A percentile compares a stretch with the other conserved stretches of the same genome.
These are phyloP conservation scores for Xylaria sp. DNA, from an alignment of 2,329 filamentous ascomycete species.

Conservation along the genomic window DNA sequence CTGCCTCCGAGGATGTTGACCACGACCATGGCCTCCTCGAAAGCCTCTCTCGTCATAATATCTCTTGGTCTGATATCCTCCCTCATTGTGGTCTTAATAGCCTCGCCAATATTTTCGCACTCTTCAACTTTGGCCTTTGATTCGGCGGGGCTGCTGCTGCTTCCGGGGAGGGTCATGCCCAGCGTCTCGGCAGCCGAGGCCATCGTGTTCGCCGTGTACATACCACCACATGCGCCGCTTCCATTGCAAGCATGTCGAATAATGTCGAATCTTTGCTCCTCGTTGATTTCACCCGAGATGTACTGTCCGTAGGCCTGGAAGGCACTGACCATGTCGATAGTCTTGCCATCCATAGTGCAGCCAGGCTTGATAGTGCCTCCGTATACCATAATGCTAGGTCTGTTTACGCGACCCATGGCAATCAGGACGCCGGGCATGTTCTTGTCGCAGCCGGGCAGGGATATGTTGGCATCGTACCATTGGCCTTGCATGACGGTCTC, in stretches of 20 bases:
- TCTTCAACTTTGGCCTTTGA: conserved; percentile 77
- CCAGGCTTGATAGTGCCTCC: conserved; percentile 94
- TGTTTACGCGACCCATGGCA: conserved; percentile 94
- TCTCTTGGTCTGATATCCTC: conserved; percentile 82
- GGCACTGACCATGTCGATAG: conserved; percentile 94
- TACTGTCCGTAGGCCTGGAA: conserved; percentile 99
- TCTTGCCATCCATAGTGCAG: conserved; percentile 78
- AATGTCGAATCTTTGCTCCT: conserved; percentile 93
- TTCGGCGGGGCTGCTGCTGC: conserved; percentile 82
- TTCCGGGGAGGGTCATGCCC: conserved; percentile 84
- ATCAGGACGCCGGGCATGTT: conserved; percentile 97
- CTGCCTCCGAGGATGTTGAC: conserved; percentile 86
- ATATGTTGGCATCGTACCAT: conserved; percentile 98
- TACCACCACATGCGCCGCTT: conserved; percentile 85
- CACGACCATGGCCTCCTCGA: conserved; percentile 86
- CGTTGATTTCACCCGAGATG: conserved; percentile 88
- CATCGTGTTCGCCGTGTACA: conserved; percentile 85
- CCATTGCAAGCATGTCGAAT: conserved; percentile 92
- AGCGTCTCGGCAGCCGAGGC: conserved; percentile 78
- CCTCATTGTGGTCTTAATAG: conserved; percentile 78
- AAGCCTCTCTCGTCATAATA: conserved; percentile 82
- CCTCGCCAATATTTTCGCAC: conserved; percentile 76
- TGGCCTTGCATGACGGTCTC: conserved; percentile 99
- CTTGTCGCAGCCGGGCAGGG: conserved; percentile 98
- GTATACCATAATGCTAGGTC: conserved; percentile 97